Conservation (phyloP, 306 rosid genomes). For the Dryas alaskensis region DNA sequence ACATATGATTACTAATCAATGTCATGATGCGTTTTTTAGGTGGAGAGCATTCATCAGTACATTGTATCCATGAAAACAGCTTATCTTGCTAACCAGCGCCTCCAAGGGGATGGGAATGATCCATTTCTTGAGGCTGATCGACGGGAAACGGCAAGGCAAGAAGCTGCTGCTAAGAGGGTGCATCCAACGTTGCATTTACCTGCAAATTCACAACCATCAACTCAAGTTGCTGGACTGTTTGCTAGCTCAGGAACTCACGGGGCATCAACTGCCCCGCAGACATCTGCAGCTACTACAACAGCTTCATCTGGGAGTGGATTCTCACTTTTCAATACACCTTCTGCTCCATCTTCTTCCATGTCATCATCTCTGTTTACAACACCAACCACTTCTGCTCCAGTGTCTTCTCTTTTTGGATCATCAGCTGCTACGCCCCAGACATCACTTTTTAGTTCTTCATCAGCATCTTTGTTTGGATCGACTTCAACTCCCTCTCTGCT, state of each 20-base stretch:
- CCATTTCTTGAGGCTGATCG: slow-evolving; percentile 98
- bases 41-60: slow-evolving; percentile 90
- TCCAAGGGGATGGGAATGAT: slow-evolving; percentile 73
- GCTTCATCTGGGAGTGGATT: slow-evolving; percentile 72
- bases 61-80: slow-evolving; percentile 90
- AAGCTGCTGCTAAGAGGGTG: slow-evolving; percentile 87
- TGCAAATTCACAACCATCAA: slow-evolving; percentile 74
- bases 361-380: slow-evolving; percentile 67
- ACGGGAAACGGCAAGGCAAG: slow-evolving; percentile 92
- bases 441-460: slow-evolving; percentile 56
- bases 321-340: slow-evolving; percentile 71
- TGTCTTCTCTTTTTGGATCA: slow-evolving; percentile 53
- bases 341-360: slow-evolving; percentile 63
- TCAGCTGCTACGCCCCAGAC: slow-evolving; percentile 64
- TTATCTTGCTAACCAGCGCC: slow-evolving; percentile 84
- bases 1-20: slow-evolving; percentile 26
- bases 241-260: slow-evolving; percentile 66
- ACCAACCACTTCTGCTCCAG: slow-evolving; percentile 64
- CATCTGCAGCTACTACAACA: slow-evolving; percentile 47
- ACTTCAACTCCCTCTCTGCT: slow-evolving; percentile 65
- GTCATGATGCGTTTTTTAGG: slow-evolving; percentile 48
- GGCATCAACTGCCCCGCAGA: slow-evolving; percentile 44
- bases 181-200: slow-evolving; percentile 91
- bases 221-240: slow-evolving; percentile 80
- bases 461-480: slow-evolving; percentile 47